These are phyloP conservation scores for Tulasnella calospora DNA, from an alignment of 768 basidiomycete genomes.

Conservation along the genomic window DNA sequence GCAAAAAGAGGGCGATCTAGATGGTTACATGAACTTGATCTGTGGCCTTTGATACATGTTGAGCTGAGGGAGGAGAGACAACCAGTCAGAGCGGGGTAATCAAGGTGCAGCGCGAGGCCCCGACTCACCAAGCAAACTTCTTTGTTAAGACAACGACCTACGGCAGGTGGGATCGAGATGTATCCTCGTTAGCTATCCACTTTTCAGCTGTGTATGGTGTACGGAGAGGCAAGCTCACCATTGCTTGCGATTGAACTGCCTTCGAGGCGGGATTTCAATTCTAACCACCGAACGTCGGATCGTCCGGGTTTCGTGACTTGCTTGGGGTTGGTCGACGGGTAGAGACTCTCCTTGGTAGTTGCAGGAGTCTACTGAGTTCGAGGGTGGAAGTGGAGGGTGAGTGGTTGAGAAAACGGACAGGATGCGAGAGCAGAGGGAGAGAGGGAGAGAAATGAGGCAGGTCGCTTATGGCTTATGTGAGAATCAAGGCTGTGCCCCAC, in stretches of 20 bases:
- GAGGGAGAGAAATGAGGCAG: neutral
- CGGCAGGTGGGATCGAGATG: neutral
- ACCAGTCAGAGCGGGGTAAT: slow-evolving; percentile 6
- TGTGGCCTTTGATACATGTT: slow-evolving; percentile 92
- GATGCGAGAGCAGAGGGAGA: neutral
- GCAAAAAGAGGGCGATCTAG: slow-evolving; percentile 86
- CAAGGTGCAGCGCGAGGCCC: neutral
- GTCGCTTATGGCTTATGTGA: neutral
- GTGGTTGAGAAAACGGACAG: neutral
- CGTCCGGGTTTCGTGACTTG: neutral
- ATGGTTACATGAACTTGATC: slow-evolving; percentile 83
- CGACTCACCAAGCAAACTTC: slow-evolving; percentile 23
- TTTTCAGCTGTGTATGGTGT: neutral
- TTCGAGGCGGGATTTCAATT: neutral
- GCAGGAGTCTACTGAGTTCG: neutral
- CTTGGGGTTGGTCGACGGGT: neutral
- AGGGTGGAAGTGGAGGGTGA: neutral
- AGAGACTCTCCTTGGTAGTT: neutral
- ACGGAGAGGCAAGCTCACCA: neutral
- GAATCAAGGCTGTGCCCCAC: neutral
- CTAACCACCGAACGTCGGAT: neutral
- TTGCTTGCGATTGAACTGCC: neutral
- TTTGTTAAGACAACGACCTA: neutral
- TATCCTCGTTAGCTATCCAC: neutral
- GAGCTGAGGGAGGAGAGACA: slow-evolving; percentile 48